Evolutionary conservation across 176 grass and related monocot species (phyloP).

Genomic region (Tuctoria greenei): DNA sequence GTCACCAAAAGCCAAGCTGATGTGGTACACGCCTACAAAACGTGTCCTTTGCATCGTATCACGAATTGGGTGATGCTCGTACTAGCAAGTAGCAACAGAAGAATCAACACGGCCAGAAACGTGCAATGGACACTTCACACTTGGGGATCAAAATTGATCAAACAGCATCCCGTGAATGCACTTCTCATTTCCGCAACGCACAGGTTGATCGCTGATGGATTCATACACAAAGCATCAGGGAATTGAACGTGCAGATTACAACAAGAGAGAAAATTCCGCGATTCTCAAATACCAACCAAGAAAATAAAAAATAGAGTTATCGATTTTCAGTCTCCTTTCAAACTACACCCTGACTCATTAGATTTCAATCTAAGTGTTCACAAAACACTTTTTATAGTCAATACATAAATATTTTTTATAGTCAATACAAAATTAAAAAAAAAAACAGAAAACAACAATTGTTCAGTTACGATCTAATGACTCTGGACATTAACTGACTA

Average conservation of each 20-base stretch:
- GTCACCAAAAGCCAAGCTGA: not conserved
- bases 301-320: not conserved
- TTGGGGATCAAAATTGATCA: not conserved
- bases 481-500: too few species aligned
- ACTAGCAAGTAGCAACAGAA: too few species aligned
- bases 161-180: not conserved
- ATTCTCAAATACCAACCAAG: not conserved
- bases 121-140: not conserved
- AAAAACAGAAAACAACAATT: too few species aligned
- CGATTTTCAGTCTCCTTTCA: not conserved
- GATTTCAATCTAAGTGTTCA: too few species aligned
- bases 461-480: too few species aligned
- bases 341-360: too few species aligned
- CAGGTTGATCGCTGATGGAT: not conserved
- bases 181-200: conserved; percentile 10
- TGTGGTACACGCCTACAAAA: not conserved
- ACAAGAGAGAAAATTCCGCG: not conserved
- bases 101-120: not conserved
- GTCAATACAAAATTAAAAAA: too few species aligned
- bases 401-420: too few species aligned
- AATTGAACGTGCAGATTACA: conserved; percentile 13
- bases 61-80: too few species aligned
- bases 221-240: not conserved
- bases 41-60: not conserved
- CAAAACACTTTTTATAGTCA: too few species aligned